Base-by-base conservation (phyloP, 1,139 yeast species). In the Suhomyces yuchorum region DNA sequence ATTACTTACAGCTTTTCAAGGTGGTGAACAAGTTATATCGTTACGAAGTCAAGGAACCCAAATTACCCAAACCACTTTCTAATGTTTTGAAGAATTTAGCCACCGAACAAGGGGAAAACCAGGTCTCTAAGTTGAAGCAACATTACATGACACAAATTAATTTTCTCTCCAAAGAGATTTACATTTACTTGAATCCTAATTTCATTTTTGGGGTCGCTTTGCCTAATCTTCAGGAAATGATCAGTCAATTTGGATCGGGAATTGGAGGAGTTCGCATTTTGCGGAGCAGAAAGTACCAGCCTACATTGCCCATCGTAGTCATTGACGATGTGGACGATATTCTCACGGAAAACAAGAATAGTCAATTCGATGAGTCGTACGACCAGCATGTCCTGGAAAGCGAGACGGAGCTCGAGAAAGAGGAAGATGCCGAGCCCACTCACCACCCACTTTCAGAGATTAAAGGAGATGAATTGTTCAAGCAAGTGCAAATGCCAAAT, bases 11-110 rank as follows among this genome's bases (percentile, higher is more conserved):
- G 60, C 62, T 93, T 47, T 69, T 84, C 52, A 87, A 87, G 59
- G 81, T 84, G 1, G 78, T 85, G 37, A 59, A 66, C 50, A 87
- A 88, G 56, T 80, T 84, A 57, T 93, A 93, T 67, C 81, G 88
- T 45, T 88, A 91, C 56, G 99, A 93, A 62, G 82, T 91, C 5
- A 83, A 85, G 22, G 99, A 93, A 63, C 70, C 72, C 18, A 82
- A 81, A 54, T 67, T 85, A 40, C 73, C 82, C 18, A 85, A 84
- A 56, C 56, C 62, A 11, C 60, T 81, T 28, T 63, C 66, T 8
- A 74, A 68, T 52, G 51, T 66, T n/a, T 55, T 74, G 18, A 73
- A 70, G 50, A 51, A 57, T 15, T 61, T 70, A 39, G 60, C 61
- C 60, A 67, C 59, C 47, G 73, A 78, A 50, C 71, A 70, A 45